Percentiles rank a stretch among this genome's conserved stretches.
These are phyloP conservation scores for Xylaria telfairii DNA, from an alignment of 495 filamentous ascomycete species.

Conservation along the genomic window DNA sequence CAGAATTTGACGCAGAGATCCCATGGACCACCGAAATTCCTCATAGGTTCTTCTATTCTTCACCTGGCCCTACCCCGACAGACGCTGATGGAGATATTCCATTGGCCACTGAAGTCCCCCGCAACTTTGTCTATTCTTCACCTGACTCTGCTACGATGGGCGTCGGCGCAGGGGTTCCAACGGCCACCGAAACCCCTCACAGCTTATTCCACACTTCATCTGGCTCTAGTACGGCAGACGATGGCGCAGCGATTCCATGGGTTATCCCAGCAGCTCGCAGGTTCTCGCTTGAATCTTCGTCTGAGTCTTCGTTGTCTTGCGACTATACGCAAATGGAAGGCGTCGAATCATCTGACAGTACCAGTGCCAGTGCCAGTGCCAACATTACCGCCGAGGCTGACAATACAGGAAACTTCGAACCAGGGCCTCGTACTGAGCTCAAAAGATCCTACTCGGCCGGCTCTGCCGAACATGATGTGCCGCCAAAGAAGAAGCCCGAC, in stretches of 20 bases:
- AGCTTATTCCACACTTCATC: too few species aligned
- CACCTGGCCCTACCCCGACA: too few species aligned
- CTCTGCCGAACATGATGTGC: neutral
- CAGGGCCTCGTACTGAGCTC: neutral
- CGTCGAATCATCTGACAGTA: neutral
- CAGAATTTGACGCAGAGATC: neutral
- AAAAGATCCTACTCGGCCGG: neutral
- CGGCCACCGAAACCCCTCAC: too few species aligned
- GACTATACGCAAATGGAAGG: neutral
- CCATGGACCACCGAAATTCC: neutral
- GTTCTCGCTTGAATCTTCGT: too few species aligned
- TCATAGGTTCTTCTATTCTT: too few species aligned
- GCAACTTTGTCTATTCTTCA: too few species aligned
- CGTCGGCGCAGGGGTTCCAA: too few species aligned
- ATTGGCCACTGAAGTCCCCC: neutral
- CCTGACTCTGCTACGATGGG: too few species aligned
- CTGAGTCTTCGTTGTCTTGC: neutral
- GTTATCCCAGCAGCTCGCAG: neutral
- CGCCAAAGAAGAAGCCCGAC: neutral
- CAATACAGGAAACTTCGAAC: neutral
- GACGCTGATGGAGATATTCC: too few species aligned
- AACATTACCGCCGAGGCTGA: neutral
- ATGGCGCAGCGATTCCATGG: neutral
- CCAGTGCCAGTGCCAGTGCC: neutral
- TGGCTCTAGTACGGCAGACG: too few species aligned